Evolutionary conservation across 176 grass and related monocot species (phyloP).

Genomic region (Miscanthus lutarioriparius): DNA sequence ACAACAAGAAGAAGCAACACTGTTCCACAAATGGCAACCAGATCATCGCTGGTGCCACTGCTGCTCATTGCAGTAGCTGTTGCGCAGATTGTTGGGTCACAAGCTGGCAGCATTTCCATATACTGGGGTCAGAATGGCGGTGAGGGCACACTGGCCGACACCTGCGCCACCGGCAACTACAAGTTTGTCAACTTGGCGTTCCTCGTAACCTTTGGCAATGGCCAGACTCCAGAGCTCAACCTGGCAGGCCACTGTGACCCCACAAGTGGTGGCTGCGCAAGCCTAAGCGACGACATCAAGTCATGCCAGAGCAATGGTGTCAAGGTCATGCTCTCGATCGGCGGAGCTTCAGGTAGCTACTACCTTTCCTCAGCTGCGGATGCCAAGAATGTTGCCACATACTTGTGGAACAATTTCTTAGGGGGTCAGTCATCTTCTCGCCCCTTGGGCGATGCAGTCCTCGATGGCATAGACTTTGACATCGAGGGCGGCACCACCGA

Average conservation of each 20-base stretch:
- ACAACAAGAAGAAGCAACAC: neutral
- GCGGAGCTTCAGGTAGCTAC: conserved; percentile 38
- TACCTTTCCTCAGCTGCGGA: conserved; percentile 35
- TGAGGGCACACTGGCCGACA: conserved; percentile 36
- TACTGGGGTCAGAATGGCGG: conserved; percentile 52
- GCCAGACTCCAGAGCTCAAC: conserved; percentile 42
- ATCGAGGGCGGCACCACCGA: conserved; percentile 56
- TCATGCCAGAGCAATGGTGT: conserved; percentile 49
- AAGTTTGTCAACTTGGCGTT: conserved; percentile 54
- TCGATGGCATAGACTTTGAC: conserved; percentile 56
- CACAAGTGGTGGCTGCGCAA: conserved; percentile 29
- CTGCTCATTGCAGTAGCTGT: conserved; percentile 15
- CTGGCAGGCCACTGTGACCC: conserved; percentile 68
- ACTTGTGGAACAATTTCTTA: conserved; percentile 53
- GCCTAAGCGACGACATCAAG: conserved; percentile 35
- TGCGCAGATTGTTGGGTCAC: neutral
- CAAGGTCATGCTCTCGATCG: conserved; percentile 66
- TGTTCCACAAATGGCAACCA: conserved; percentile 5
- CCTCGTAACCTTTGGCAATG: conserved; percentile 54
- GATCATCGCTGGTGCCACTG: conserved; percentile 15
- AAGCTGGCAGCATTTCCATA: conserved; percentile 31
- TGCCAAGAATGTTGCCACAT: conserved; percentile 29
- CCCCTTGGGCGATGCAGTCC: conserved; percentile 35
- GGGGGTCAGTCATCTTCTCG: conserved; percentile 41
- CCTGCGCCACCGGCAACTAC: conserved; percentile 33